Percentiles rank a stretch among this genome's conserved stretches.
phyloP scores from a whole-genome alignment of 2,329 filamentous ascomycete species.

The Celoporthe dispersa region DNA sequence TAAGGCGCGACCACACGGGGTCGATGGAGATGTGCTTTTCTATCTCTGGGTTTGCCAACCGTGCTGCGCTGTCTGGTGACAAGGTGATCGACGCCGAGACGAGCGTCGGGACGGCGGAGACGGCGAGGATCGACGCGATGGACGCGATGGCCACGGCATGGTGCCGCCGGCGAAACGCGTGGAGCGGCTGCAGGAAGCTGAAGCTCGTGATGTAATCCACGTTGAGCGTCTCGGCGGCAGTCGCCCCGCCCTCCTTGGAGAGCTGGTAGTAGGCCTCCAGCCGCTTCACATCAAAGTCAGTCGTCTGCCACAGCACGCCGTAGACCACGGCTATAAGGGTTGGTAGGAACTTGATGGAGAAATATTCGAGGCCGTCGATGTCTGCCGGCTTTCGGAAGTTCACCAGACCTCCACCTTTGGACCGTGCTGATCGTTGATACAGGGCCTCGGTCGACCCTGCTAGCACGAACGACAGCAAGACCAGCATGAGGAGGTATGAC shows the following conservation, averaged over 20 bases:
- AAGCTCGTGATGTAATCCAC: conserved; percentile 75
- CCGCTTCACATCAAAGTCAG: conserved; percentile 69
- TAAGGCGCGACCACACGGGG: conserved; percentile 62
- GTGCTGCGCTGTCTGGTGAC: conserved; percentile 53
- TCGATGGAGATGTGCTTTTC: conserved; percentile 62
- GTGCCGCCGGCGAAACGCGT: conserved; percentile 65
- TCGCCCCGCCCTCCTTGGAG: conserved; percentile 61
- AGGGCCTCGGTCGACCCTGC: conserved; percentile 59
- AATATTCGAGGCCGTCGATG: conserved; percentile 58
- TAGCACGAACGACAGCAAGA: conserved; percentile 57
- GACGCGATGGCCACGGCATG: conserved; percentile 72
- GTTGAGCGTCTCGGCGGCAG: conserved; percentile 70
- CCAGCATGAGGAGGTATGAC: conserved; percentile 60
- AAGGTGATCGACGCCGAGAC: conserved; percentile 66
- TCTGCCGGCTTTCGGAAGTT: conserved; percentile 55
- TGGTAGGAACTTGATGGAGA: conserved; percentile 66
- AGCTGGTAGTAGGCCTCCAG: conserved; percentile 70
- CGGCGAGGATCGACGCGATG: conserved; percentile 65
- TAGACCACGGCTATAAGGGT: conserved; percentile 65
- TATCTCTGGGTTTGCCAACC: conserved; percentile 45
- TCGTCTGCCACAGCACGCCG: conserved; percentile 69
- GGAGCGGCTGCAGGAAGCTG: conserved; percentile 67
- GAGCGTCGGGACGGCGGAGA: conserved; percentile 71
- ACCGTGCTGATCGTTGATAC: conserved; percentile 51
- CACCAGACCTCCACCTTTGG: conserved; percentile 44